A percentile compares a stretch with the other conserved stretches of the same genome.
Conservation (phyloP, 495 filamentous ascomycete species). For the Filosporella fistucella region DNA sequence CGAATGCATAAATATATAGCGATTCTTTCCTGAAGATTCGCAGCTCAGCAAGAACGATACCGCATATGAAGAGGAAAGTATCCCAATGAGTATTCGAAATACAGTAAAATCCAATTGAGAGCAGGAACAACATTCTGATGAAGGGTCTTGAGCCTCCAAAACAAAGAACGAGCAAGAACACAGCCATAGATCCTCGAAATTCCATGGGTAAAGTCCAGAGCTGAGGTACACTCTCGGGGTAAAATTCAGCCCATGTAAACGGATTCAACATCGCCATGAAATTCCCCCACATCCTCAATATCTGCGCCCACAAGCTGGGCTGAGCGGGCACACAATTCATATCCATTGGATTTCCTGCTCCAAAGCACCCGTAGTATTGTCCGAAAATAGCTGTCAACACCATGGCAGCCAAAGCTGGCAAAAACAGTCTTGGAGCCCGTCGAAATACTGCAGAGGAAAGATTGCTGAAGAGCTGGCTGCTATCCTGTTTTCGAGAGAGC, state of each 20-base stretch:
- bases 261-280: neutral
- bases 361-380: neutral
- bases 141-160: constrained; percentile 29
- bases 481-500: constrained; percentile 42
- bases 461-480: constrained; percentile 25
- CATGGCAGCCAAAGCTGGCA: constrained; percentile 53
- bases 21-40: neutral
- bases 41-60: constrained; percentile 6
- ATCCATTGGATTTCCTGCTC: neutral
- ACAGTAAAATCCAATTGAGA: constrained; percentile 20
- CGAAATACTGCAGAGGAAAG: constrained; percentile 58
- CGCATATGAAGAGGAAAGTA: constrained; percentile 1
- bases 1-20: too few relatives aligned
- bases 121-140: constrained; percentile 32
- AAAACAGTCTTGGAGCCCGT: constrained; percentile 56
- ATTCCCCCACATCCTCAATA: neutral
- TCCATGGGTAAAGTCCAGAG: constrained; percentile 31
- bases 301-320: neutral
- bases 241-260: neutral
- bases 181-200: constrained; percentile 5
- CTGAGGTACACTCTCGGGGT: constrained; percentile 29
- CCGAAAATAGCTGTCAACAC: constrained; percentile 1
- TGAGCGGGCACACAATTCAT: too few relatives aligned
- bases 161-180: neutral
- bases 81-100: neutral